Conservation (phyloP, 1,284 basidiomycete species). For the Schizopora paradoxa region DNA sequence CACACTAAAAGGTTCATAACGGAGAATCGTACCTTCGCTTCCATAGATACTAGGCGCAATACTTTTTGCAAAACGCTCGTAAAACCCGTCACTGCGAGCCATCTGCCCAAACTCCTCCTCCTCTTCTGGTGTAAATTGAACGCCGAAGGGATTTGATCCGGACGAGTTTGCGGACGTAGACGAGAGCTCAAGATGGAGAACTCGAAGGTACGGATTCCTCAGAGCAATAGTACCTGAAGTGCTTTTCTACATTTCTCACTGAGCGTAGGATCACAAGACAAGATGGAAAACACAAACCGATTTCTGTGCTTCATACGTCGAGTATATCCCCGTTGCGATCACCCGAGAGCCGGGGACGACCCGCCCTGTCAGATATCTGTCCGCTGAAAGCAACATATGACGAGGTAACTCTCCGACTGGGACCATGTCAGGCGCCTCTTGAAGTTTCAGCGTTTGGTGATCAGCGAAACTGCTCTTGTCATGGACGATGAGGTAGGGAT, state of each 20-base stretch:
- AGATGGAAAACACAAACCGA: constrained; percentile 32
- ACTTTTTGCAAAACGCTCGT: constrained; percentile 90
- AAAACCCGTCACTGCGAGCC: constrained; percentile 85
- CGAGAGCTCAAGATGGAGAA: constrained; percentile 87
- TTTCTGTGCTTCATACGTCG: constrained; percentile 87
- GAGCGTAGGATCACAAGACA: constrained; percentile 2
- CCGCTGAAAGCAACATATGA: constrained; percentile 91
- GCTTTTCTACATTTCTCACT: constrained; percentile 49
- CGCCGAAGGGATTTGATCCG: constrained; percentile 71
- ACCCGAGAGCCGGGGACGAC: constrained; percentile 94
- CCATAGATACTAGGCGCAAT: constrained; percentile 98
- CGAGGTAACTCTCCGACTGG: constrained; percentile 97
- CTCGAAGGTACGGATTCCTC: constrained; percentile 90
- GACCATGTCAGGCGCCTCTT: constrained; percentile 99
- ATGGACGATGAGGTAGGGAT: constrained; percentile 96
- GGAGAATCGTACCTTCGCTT: constrained; percentile 61
- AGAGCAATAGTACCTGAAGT: constrained; percentile 72
- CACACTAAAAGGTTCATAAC: constrained; percentile 10
- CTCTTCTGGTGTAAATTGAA: constrained; percentile 90
- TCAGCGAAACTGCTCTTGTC: constrained; percentile 94
- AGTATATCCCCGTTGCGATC: constrained; percentile 95
- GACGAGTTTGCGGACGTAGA: constrained; percentile 67
- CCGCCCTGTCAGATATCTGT: constrained; percentile 84
- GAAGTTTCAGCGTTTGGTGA: constrained; percentile 94
- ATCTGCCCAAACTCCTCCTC: constrained; percentile 94